Evolutionary conservation across 139 green algal genomes (phyloP).

Genomic region (Chloropicon primus): DNA sequence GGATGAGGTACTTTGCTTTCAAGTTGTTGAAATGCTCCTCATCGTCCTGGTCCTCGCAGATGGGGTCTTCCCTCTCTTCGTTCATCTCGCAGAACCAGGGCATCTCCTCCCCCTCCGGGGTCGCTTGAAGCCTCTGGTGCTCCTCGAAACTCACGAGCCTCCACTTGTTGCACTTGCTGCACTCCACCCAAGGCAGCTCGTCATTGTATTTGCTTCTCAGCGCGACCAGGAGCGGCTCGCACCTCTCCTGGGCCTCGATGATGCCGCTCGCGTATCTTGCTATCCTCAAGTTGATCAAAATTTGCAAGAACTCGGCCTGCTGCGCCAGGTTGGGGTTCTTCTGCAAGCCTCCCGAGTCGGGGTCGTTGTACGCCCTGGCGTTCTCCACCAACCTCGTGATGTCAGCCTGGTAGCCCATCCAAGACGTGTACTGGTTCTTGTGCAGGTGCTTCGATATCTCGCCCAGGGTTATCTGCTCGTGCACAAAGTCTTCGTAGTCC

Average conservation of each 20-base stretch:
- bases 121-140: not conserved
- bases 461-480: constrained; percentile 4
- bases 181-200: not conserved
- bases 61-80: not conserved
- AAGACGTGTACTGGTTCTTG: constrained; percentile 26
- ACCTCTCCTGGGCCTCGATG: not conserved
- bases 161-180: not conserved
- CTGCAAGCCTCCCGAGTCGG: not conserved
- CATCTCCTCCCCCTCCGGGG: not conserved
- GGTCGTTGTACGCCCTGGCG: constrained; percentile 30
- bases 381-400: constrained; percentile 23
- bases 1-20: not conserved
- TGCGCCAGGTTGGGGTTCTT: not conserved
- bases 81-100: not conserved
- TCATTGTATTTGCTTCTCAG: not conserved
- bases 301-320: not conserved
- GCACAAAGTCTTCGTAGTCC: constrained; percentile 40
- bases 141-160: not conserved
- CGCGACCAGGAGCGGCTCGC: not conserved
- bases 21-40: not conserved
- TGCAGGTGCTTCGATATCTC: constrained; percentile 27
- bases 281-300: not conserved
- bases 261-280: not conserved
- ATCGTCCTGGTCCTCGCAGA: not conserved
- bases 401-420: constrained; percentile 25